Percentiles rank a stretch among this genome's conserved stretches.
These are phyloP conservation scores for Aspergillus udagawae DNA, from an alignment of 2,329 filamentous ascomycete genomes.

Conservation along the genomic window DNA sequence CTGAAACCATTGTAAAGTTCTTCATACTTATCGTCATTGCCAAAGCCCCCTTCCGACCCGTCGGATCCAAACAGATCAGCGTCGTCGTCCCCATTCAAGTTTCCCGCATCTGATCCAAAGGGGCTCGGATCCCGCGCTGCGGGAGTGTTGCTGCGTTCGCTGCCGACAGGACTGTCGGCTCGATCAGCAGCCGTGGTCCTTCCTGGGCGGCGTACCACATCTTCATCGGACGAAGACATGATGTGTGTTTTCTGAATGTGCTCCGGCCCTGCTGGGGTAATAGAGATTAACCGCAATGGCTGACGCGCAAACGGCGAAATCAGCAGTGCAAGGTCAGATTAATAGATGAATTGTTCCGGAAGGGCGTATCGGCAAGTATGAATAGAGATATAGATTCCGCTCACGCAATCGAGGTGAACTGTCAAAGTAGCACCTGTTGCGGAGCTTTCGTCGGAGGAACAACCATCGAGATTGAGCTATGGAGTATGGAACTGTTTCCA, in stretches of 20 bases:
- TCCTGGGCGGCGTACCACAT: constrained; percentile 33
- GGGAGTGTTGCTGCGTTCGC: constrained; percentile 17
- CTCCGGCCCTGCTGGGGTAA: background rate
- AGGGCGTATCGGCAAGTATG: background rate
- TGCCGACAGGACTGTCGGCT: constrained; percentile 17
- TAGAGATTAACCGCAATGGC: background rate
- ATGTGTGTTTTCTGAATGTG: background rate
- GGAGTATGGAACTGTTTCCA: background rate
- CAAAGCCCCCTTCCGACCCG: constrained; percentile 39
- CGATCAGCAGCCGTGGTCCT: constrained; percentile 21
- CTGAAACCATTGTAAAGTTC: background rate
- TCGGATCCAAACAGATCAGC: constrained; percentile 46
- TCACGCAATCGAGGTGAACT: background rate
- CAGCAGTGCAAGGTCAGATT: background rate
- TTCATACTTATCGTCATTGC: constrained; percentile 30
- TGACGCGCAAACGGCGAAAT: background rate
- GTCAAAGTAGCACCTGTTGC: background rate
- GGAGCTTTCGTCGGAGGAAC: background rate
- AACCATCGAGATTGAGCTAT: background rate
- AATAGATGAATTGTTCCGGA: background rate
- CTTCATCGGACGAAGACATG: constrained; percentile 39
- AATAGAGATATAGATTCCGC: background rate
- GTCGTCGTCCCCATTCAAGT: constrained; percentile 33
- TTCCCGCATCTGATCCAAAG: constrained; percentile 25
- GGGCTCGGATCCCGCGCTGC: constrained; percentile 19